Evolutionary conservation across 2,329 filamentous ascomycete genomes (phyloP).

Genomic region (Tolypocladium guangdongense): DNA sequence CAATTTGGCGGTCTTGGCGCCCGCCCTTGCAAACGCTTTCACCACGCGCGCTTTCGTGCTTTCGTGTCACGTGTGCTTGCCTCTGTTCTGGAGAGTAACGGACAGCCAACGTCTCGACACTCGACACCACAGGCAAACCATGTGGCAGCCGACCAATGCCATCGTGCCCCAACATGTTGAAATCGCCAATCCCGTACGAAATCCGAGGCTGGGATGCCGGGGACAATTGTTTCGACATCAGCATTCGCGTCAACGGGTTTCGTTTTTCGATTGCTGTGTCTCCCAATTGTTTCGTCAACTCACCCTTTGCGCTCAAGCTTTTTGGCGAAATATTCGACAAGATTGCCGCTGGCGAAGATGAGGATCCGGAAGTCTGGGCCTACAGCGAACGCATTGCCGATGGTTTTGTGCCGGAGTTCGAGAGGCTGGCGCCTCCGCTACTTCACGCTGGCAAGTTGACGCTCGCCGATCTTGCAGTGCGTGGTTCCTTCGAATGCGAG

Average conservation of each 20-base stretch:
- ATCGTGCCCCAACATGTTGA: too few relatives aligned
- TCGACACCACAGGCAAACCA: too few relatives aligned
- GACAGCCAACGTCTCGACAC: too few relatives aligned
- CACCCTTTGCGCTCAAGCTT: not conserved
- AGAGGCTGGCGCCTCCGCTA: conserved; percentile 1
- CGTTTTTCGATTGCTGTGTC: conserved; percentile 3
- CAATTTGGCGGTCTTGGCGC: too few relatives aligned
- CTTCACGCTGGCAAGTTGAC: conserved; percentile 4
- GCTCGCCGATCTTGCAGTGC: conserved; percentile 1
- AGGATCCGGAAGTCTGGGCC: conserved; percentile 3
- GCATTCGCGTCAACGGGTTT: conserved; percentile 2
- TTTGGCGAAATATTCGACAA: conserved; percentile 3
- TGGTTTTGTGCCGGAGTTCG: conserved; percentile 2
- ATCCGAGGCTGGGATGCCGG: conserved; percentile 5
- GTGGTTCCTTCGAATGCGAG: conserved; percentile 1
- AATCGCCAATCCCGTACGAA: not conserved
- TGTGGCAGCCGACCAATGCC: too few relatives aligned
- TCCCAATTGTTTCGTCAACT: conserved; percentile 3
- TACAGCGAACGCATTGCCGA: conserved; percentile 5
- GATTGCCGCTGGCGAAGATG: conserved; percentile 2
- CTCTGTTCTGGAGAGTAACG: too few relatives aligned
- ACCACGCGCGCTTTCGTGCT: too few relatives aligned
- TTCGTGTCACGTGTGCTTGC: too few relatives aligned
- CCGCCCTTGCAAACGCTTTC: too few relatives aligned
- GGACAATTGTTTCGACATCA: conserved; percentile 4